Evolutionary conservation across 176 grass and related monocot genomes (phyloP), one percentile per base, ranked within the genome.

Genomic region (Aegilops longissima): DNA sequence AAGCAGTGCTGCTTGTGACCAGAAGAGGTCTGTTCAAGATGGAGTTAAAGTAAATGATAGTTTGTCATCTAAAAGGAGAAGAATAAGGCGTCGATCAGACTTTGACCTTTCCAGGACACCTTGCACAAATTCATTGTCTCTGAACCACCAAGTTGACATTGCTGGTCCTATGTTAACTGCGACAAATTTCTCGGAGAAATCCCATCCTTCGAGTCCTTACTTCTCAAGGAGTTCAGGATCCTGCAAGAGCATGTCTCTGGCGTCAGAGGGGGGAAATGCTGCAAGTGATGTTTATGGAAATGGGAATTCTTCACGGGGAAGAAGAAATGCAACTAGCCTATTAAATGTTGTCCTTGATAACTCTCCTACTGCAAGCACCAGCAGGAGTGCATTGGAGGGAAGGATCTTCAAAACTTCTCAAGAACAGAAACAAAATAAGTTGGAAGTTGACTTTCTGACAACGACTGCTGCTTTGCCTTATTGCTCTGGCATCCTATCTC

Each of bases 151-250:
- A 39, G 62, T 81, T 85, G 70, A 52, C 51, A 85, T 40, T 88
- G 51, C 12, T 33, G 31, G 36, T 73, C 47, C 76, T 80, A 34
- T 69, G 69, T 58, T 51, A 85, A 40, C 67, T 36, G 39, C n/a
- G 25, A 82, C 44, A 85, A 85, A 81, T 63, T 49, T 81, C 62
- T 88, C 85, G 18, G 61, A 78, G 30, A 87, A 70, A 83, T 80
- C 81, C 6, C 81, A 62, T 51, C 70, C 62, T 87, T 88, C 85
- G 17, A 27, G 61, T 63, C 29, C 3, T 81, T 81, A 42, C 77
- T 40, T 77, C 77, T 80, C 87, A 81, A 91, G 89, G 70, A 84
- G 77, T 85, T 88, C 76, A 62, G 81, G 68, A 84, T 76, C 78
- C 12, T 18, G 52, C 75, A 70, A 76, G 25, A 18, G 44, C 69